Evolutionary conservation across 441 rosid species (phyloP), one percentile per base, ranked within the genome.

Genomic region (Mallotus repandus): DNA sequence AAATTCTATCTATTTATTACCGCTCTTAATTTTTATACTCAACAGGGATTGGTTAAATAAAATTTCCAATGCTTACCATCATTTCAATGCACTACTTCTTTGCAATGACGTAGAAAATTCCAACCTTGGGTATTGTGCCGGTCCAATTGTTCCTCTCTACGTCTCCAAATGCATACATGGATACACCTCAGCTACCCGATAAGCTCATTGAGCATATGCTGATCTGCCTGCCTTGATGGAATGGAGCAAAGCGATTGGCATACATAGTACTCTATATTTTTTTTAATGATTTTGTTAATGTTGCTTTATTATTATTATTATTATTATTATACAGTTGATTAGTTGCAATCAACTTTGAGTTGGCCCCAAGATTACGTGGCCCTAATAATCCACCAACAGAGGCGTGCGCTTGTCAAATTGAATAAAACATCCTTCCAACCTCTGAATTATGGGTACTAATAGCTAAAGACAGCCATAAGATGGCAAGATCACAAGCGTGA

Each of bases 181-280:
- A 25, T 49, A 7, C 70, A 49, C 43, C 43, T 66, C 57, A 49
- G 57, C 70, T 16, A 19, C 21, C 48, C 21, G 70, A 66, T 22
- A 49, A 48, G 45, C 14, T 35, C 65, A 61, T 4, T 15, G 29
- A 25, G 29, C 1, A 25, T 25, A 0, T 25, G 29, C 29, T 25
- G 29, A 25, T 25, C 29, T 25, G 21, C 57, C 8, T 18, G n/a
- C 57, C 57, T 16, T 49, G 16, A 49, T 49, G 53, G 15, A 49
- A 49, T 49, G 5, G 0, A 13, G 13, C 18, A 13, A 13, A 49
- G 15, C 13, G 53, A 49, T 18, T 49, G 15, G 14, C 53, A 8
- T 13, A 49, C 53, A 8, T 13, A 49, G 11, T 49, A 49, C 13
- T 25, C 11, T 3, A 49, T 8, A 8, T 11, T 9, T 49, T 9